A percentile compares a stretch with the other conserved stretches of the same genome.
phyloP scores from a whole-genome alignment of 2,329 filamentous ascomycete genomes.

The Botryotinia convoluta region DNA sequence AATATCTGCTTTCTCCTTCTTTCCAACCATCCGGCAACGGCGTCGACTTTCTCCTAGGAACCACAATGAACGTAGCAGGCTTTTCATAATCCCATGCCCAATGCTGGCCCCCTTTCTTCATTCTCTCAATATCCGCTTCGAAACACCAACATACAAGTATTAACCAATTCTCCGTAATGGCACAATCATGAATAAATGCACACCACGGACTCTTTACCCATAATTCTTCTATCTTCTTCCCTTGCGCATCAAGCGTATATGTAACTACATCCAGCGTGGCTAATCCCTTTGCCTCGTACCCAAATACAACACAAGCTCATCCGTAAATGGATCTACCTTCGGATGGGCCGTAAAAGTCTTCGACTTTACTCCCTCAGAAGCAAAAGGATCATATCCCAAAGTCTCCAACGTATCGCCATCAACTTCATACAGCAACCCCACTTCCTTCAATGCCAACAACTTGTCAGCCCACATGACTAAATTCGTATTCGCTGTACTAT shows the following conservation, averaged over 20 bases:
- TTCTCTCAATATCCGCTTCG: conserved; percentile 44
- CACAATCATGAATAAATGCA: conserved; percentile 52
- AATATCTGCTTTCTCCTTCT: conserved; percentile 2
- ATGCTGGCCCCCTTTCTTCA: conserved; percentile 47
- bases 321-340: conserved; percentile 50
- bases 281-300: conserved; percentile 48
- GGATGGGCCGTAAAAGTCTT: conserved; percentile 52
- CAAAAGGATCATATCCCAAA: conserved; percentile 48
- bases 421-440: conserved; percentile 50
- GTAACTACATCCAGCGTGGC: conserved; percentile 45
- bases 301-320: conserved; percentile 51
- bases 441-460: conserved; percentile 52
- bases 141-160: conserved; percentile 31
- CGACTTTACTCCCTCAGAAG: conserved; percentile 44
- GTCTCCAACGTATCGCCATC: conserved; percentile 48
- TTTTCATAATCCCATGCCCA: conserved; percentile 52
- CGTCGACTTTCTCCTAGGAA: conserved; percentile 45
- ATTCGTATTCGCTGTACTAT: conserved; percentile 50
- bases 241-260: conserved; percentile 45
- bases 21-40: not conserved
- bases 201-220: conserved; percentile 49
- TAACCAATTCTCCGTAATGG: conserved; percentile 45
- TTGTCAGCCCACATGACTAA: conserved; percentile 54
- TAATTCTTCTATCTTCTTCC: conserved; percentile 44
- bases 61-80: conserved; percentile 53